A percentile compares a stretch with the other conserved stretches of the same genome.
These are phyloP conservation scores for Euphrasia confusa DNA, from an alignment of 257 asterid species.

Conservation along the genomic window DNA sequence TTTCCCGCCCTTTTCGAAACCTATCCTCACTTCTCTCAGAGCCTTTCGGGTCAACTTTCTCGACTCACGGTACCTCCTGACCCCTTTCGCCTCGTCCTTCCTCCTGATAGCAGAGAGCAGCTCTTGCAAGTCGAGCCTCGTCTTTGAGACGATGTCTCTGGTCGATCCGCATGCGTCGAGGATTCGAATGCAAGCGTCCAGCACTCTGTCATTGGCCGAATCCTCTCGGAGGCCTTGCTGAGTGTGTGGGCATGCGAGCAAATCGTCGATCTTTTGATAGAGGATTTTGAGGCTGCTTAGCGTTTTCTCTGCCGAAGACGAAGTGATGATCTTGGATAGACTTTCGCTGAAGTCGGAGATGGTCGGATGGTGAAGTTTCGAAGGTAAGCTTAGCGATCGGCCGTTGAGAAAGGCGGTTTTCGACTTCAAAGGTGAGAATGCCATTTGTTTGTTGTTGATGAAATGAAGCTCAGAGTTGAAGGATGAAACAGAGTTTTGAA, in stretches of 20 bases:
- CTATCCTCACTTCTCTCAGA: slow-evolving; percentile 26
- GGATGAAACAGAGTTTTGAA: not conserved
- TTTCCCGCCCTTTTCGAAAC: slow-evolving; percentile 3
- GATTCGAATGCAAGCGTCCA: slow-evolving; percentile 28
- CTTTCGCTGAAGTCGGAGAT: slow-evolving; percentile 29
- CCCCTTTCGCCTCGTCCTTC: slow-evolving; percentile 15
- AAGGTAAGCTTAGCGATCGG: slow-evolving; percentile 45
- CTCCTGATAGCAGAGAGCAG: slow-evolving; percentile 38
- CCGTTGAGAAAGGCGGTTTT: slow-evolving; percentile 28
- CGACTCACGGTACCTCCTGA: slow-evolving; percentile 17
- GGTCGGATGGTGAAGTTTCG: slow-evolving; percentile 18
- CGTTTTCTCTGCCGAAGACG: slow-evolving; percentile 20
- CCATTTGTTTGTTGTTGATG: slow-evolving; percentile 21
- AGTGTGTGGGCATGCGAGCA: slow-evolving; percentile 24
- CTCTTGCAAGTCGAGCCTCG: slow-evolving; percentile 22
- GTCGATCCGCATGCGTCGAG: slow-evolving; percentile 32
- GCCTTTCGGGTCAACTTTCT: slow-evolving; percentile 26
- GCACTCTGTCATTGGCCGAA: slow-evolving; percentile 21
- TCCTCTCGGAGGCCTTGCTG: slow-evolving; percentile 21
- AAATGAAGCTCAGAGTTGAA: not conserved
- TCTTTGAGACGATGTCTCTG: slow-evolving; percentile 27
- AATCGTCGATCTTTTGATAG: slow-evolving; percentile 26
- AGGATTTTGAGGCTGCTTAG: slow-evolving; percentile 24
- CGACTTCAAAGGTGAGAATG: slow-evolving; percentile 39
- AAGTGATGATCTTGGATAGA: slow-evolving; percentile 26